These are phyloP conservation scores for Meyerozyma guilliermondii DNA, from an alignment of 1,139 yeast species.

Conservation along the genomic window DNA sequence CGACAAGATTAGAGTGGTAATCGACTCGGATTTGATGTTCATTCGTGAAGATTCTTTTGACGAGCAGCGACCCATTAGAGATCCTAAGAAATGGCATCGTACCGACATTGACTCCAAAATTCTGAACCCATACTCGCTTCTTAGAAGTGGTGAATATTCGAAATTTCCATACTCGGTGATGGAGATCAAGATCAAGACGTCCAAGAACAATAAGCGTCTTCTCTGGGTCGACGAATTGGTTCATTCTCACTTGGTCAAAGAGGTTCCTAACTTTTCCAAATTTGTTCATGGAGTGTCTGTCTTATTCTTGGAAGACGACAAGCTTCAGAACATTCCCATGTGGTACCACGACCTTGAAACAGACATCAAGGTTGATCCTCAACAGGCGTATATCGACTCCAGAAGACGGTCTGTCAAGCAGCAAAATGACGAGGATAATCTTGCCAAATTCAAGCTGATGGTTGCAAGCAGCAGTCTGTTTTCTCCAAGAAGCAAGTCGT, in stretches of 20 bases:
- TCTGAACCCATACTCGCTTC: slow-evolving; percentile 60
- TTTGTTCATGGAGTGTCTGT: slow-evolving; percentile 89
- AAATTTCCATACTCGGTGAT: slow-evolving; percentile 89
- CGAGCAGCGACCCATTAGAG: slow-evolving; percentile 78
- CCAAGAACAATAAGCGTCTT: slow-evolving; percentile 35
- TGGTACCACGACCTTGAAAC: slow-evolving; percentile 91
- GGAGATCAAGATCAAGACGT: slow-evolving; percentile 73
- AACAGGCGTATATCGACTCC: slow-evolving; percentile 62
- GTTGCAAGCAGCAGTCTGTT: slow-evolving; percentile 29
- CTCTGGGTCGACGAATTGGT: slow-evolving; percentile 88
- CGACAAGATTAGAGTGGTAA: slow-evolving; percentile 80
- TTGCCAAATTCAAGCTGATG: slow-evolving; percentile 41
- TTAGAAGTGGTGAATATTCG: slow-evolving; percentile 81
- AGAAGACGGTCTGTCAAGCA: slow-evolving; percentile 34
- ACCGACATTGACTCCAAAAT: slow-evolving; percentile 79
- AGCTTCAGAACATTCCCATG: slow-evolving; percentile 83
- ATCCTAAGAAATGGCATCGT: slow-evolving; percentile 88
- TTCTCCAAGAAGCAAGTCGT: slow-evolving; percentile 37
- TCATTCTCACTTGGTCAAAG: slow-evolving; percentile 71
- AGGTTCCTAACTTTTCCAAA: slow-evolving; percentile 86
- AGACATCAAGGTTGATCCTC: slow-evolving; percentile 73
- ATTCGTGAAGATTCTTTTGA: slow-evolving; percentile 91
- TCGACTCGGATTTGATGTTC: slow-evolving; percentile 83
- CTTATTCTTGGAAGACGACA: slow-evolving; percentile 83
- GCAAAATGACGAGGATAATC: slow-evolving; percentile 44